Percentiles rank a stretch among this genome's conserved stretches.
Conservation (phyloP, 129 eudicot genomes). For the Flaveria brownii region DNA sequence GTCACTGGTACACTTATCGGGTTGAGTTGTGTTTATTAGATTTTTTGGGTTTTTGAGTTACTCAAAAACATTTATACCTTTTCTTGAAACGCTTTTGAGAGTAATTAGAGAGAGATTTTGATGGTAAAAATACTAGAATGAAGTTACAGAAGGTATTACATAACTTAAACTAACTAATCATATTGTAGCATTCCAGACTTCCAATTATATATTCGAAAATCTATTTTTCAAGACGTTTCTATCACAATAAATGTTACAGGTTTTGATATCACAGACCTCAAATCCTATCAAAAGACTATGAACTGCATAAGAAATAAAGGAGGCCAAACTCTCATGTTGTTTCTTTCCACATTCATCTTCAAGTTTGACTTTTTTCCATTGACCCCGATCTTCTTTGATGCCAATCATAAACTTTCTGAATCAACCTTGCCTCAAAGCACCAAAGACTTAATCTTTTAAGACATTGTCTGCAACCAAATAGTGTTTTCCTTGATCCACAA, state of each 20-base stretch:
- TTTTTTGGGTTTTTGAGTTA: too few relatives aligned
- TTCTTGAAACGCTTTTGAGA: too few relatives aligned
- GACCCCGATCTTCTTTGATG: conserved; percentile 56
- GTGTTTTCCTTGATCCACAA: conserved; percentile 53
- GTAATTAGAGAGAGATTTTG: too few relatives aligned
- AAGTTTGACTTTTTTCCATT: conserved; percentile 36
- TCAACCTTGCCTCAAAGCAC: conserved; percentile 59
- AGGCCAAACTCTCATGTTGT: conserved; percentile 44
- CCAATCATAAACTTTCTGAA: conserved; percentile 30
- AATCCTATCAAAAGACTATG: conserved; percentile 39
- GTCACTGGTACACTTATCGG: too few relatives aligned
- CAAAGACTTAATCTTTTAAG: conserved; percentile 29
- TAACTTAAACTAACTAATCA: too few relatives aligned
- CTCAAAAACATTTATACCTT: too few relatives aligned
- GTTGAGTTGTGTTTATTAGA: too few relatives aligned
- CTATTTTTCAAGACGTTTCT: too few relatives aligned
- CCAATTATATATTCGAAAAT: too few relatives aligned
- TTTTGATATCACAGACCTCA: neutral
- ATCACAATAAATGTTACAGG: neutral
- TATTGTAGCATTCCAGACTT: too few relatives aligned
- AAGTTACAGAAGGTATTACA: too few relatives aligned
- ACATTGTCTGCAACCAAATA: conserved; percentile 31
- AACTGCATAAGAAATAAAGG: conserved; percentile 43
- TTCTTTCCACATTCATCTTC: conserved; percentile 41
- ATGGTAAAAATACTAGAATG: too few relatives aligned